Conservation (phyloP, 2,329 filamentous ascomycete genomes). For the Pyrenophora tritici-repentis region DNA sequence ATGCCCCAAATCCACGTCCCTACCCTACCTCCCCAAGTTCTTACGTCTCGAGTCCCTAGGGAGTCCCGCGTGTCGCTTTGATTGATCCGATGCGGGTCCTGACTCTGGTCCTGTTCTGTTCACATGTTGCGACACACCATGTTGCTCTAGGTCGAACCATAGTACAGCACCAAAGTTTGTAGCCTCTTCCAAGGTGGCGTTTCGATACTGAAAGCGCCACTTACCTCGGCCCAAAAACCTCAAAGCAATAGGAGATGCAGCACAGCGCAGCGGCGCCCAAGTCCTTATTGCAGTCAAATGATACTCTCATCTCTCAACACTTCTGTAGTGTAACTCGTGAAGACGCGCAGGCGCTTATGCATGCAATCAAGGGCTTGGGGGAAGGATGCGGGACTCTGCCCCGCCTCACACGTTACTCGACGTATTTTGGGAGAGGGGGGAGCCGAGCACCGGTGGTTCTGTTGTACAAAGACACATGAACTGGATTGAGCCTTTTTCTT, state of each 20-base stretch:
- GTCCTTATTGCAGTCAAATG: neutral
- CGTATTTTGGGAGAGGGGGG: slow-evolving; percentile 1
- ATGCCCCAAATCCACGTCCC: too few species aligned
- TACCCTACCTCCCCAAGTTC: too few species aligned
- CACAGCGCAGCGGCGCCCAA: neutral
- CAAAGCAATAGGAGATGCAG: too few species aligned
- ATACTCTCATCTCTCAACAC: neutral
- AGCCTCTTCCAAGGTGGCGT: neutral
- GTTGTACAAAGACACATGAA: too few species aligned
- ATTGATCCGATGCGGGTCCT: too few species aligned
- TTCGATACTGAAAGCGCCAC: neutral
- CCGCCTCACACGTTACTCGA: slow-evolving; percentile 1
- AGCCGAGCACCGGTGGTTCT: neutral
- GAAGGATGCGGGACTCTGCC: slow-evolving; percentile 1
- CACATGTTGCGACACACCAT: too few species aligned
- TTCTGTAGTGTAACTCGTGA: slow-evolving; percentile 2
- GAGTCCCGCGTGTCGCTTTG: too few species aligned
- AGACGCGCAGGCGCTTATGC: slow-evolving; percentile 2
- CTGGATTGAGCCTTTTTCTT: neutral
- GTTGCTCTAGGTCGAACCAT: too few species aligned
- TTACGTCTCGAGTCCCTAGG: too few species aligned
- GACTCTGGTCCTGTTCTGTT: too few species aligned
- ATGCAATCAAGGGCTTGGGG: slow-evolving; percentile 1
- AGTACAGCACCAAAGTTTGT: neutral
- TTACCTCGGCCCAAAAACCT: too few species aligned